A percentile compares a stretch with the other conserved stretches of the same genome.
Evolutionary conservation across 2,329 filamentous ascomycete genomes (phyloP).

Genomic region (Alternaria novae-zelandiae): DNA sequence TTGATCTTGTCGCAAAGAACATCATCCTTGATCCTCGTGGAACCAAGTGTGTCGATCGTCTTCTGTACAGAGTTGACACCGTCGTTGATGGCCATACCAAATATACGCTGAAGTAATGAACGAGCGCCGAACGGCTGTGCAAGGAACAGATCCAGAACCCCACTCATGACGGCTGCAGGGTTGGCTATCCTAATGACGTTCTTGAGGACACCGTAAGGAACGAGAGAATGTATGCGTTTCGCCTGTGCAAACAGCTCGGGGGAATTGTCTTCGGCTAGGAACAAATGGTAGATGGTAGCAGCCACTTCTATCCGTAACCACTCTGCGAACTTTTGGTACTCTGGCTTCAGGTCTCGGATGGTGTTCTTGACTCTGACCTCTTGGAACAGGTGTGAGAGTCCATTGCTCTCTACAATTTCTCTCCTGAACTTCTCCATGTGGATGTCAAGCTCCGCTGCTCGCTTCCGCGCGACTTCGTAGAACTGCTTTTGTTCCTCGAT

Average conservation of each 20-base stretch:
- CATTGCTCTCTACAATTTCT: constrained; percentile 77
- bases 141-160: constrained; percentile 90
- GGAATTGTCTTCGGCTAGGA: constrained; percentile 97
- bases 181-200: constrained; percentile 97
- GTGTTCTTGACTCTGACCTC: constrained; percentile 91
- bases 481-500: constrained; percentile 93
- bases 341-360: constrained; percentile 86
- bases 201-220: constrained; percentile 92
- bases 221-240: constrained; percentile 90
- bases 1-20: constrained; percentile 82
- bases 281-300: constrained; percentile 94
- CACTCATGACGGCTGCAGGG: constrained; percentile 95
- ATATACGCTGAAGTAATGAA: constrained; percentile 92
- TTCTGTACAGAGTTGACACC: constrained; percentile 86
- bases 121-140: constrained; percentile 92
- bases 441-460: constrained; percentile 90
- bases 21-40: constrained; percentile 77
- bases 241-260: constrained; percentile 94
- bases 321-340: constrained; percentile 98
- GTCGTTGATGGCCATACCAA: constrained; percentile 88
- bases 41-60: constrained; percentile 77
- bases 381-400: constrained; percentile 87
- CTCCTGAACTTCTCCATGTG: constrained; percentile 88
- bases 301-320: constrained; percentile 98
- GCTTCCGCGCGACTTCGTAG: constrained; percentile 90